Base-by-base conservation (phyloP, 345 rosid species). In the Fremontodendron californicum region DNA sequence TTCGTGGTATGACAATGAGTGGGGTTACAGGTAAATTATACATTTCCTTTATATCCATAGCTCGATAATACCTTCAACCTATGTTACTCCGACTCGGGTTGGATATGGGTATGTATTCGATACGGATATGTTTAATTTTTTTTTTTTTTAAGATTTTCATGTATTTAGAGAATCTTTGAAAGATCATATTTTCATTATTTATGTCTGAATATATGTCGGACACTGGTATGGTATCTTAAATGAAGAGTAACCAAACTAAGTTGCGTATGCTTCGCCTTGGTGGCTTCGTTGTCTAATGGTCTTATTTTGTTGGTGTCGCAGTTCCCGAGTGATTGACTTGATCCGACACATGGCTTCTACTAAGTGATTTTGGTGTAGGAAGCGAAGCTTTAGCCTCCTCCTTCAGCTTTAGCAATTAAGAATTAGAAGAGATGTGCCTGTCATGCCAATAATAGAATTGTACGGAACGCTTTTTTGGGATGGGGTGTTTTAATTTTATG, bases 301-400 rank as follows among this genome's bases (percentile, higher is more conserved):
- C 29, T 2, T 0, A 0, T n/a, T 71, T n/a, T n/a, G 33, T 64
- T 9, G 49, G 9, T n/a, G 3, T 35, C 77, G 80, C 86, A 85
- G 92, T 82, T 43, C 86, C 5, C 86, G 91, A 18, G 91, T 88
- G 25, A 45, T 85, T n/a, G 93, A 86, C 82, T 80, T 90, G 86
- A 84, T 88, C 78, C 5, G 82, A 21, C 90, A 86, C 84, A 88
- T 87, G 46, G 85, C 88, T 71, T 82, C 82, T 3, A 62, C 39
- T 9, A 16, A 79, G 60, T 51, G 57, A 33, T 25, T 23, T 60
- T 54, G 60, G 27, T 57, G 25, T 7, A 54, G 33, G 37, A 25
- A 33, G 35, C 35, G 35, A 31, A 13, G 65, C 10, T 6, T 40
- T 42, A 5, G 71, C 57, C 23, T 8, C 23, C 13, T 23, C 1